Conservation (phyloP, 192 early-diverging fungal genomes). For the Backusella westeae region DNA sequence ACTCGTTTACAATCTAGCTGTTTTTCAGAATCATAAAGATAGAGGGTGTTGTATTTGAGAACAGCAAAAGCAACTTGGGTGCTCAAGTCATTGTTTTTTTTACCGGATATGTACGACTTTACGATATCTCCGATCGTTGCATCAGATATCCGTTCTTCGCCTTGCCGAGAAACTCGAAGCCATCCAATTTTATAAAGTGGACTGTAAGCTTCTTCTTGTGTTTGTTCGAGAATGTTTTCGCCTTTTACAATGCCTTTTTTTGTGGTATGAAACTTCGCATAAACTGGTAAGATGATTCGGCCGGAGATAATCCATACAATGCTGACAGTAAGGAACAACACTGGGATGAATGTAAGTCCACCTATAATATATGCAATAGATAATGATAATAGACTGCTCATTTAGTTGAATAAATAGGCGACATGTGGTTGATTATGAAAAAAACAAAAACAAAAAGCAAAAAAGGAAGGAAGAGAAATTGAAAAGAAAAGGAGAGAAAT, state of each 20-base stretch:
- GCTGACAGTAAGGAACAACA: constrained; percentile 23
- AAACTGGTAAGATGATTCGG: background rate
- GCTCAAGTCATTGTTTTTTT: constrained; percentile 40
- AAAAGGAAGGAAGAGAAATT: background rate
- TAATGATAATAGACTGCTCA: constrained; percentile 16
- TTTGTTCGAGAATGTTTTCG: background rate
- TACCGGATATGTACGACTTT: constrained; percentile 35
- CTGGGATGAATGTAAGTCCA: constrained; percentile 44
- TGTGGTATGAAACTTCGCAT: background rate
- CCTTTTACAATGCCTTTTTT: background rate
- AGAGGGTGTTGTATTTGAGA: constrained; percentile 75
- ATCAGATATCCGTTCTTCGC: constrained; percentile 15
- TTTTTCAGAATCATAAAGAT: constrained; percentile 78
- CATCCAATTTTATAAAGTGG: constrained; percentile 41
- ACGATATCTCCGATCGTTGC: constrained; percentile 34
- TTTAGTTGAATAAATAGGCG: background rate
- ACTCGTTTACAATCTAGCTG: constrained; percentile 74
- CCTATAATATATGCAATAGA: constrained; percentile 41
- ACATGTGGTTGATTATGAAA: background rate
- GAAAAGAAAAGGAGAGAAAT: background rate
- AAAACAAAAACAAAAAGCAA: background rate
- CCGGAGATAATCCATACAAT: constrained; percentile 16
- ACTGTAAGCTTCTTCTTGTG: background rate
- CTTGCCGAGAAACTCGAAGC: constrained; percentile 38
- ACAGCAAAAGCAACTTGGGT: constrained; percentile 63